Conservation (phyloP, 495 filamentous ascomycete species). For the Extremus antarcticus region DNA sequence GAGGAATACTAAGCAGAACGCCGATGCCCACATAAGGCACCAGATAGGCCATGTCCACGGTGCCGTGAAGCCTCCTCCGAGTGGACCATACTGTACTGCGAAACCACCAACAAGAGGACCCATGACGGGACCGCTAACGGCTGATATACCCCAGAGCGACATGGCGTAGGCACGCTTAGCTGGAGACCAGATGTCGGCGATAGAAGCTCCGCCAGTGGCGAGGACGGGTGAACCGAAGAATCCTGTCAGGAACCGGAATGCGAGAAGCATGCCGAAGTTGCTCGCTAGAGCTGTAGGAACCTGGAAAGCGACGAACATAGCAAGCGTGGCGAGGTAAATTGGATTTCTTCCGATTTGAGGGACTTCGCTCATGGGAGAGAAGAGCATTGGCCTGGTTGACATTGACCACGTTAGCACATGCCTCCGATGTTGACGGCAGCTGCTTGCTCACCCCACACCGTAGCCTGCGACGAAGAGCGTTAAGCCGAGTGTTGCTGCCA, state of each 20-base stretch:
- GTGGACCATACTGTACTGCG: constrained; percentile 20
- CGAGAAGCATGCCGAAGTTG: constrained; percentile 43
- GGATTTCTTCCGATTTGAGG: constrained; percentile 41
- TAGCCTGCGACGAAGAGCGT: constrained; percentile 39
- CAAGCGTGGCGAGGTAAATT: constrained; percentile 37
- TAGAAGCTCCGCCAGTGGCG: constrained; percentile 46
- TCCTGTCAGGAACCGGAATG: constrained; percentile 44
- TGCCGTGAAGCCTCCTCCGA: constrained; percentile 20
- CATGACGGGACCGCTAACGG: constrained; percentile 35
- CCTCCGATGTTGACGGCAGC: neutral
- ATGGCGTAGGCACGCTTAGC: constrained; percentile 30
- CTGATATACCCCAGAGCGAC: constrained; percentile 26
- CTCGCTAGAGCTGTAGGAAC: constrained; percentile 36
- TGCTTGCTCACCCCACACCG: constrained; percentile 14
- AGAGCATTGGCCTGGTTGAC: constrained; percentile 36
- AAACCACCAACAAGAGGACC: constrained; percentile 38
- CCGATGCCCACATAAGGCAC: constrained; percentile 31
- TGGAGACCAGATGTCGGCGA: constrained; percentile 29
- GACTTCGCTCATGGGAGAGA: constrained; percentile 41
- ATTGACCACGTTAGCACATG: constrained; percentile 5
- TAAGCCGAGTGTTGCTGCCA: constrained; percentile 40
- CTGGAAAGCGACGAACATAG: constrained; percentile 43
- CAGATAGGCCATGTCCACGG: constrained; percentile 33
- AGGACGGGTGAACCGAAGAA: constrained; percentile 43
- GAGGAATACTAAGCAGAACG: constrained; percentile 30